Evolutionary conservation across 2,329 filamentous ascomycete genomes (phyloP).

Genomic region (Xylariaceae sp.): DNA sequence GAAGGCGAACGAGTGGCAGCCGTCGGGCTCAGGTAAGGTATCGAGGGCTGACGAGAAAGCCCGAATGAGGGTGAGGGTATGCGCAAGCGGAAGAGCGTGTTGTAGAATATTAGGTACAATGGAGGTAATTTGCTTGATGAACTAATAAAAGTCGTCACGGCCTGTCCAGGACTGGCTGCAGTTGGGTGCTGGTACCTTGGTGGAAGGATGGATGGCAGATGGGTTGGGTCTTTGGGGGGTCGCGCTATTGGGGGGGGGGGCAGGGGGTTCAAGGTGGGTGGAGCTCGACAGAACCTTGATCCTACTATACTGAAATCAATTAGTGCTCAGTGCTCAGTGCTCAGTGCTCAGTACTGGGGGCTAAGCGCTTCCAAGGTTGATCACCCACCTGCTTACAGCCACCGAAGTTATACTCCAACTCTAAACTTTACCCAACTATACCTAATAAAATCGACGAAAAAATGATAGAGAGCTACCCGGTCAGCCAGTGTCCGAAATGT

Average conservation of each 20-base stretch:
- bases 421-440: too few relatives aligned
- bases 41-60: constrained; percentile 19
- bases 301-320: neutral
- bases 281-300: neutral
- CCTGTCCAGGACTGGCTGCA: neutral
- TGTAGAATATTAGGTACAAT: neutral
- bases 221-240: neutral
- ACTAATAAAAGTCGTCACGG: neutral
- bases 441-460: neutral
- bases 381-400: neutral
- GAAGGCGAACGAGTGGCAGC: constrained; percentile 11
- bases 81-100: neutral
- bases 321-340: neutral
- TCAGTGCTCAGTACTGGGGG: neutral
- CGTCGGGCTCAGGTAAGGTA: constrained; percentile 10
- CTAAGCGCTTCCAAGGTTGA: too few relatives aligned
- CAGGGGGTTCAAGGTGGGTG: neutral
- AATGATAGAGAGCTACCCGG: neutral
- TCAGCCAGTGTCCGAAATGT: neutral
- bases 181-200: neutral
- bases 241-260: neutral
- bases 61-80: neutral
- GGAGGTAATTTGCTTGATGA: too few relatives aligned
- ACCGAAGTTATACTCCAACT: neutral
- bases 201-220: neutral